phyloP scores from a whole-genome alignment of 441 rosid species.

The Euphorbia celastroides region DNA sequence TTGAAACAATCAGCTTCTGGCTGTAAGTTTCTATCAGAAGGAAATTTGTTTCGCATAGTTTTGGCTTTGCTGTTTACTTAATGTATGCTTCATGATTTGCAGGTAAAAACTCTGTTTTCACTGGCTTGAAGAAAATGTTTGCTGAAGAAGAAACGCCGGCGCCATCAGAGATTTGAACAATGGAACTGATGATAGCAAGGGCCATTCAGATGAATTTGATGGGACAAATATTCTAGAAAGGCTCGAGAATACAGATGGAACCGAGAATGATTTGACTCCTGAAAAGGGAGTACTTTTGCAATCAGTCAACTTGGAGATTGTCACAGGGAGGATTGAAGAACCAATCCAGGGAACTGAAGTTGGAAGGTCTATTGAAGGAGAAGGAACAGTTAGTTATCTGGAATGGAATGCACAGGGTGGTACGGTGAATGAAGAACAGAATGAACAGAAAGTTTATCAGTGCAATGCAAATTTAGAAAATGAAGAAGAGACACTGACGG shows the following conservation, averaged over 20 bases:
- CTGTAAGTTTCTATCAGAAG: not conserved
- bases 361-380: slow-evolving; percentile 12
- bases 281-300: slow-evolving; percentile 11
- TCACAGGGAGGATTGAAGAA: not conserved
- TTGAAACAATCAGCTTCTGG: no score
- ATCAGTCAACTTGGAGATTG: slow-evolving; percentile 4
- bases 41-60: no score
- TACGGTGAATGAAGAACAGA: not conserved
- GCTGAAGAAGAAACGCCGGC: slow-evolving; percentile 18
- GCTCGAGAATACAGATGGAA: slow-evolving; percentile 1
- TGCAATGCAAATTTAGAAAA: slow-evolving; percentile 15
- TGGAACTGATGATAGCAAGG: slow-evolving; percentile 14
- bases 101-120: slow-evolving; percentile 20
- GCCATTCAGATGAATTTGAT: slow-evolving; percentile 16
- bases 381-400: slow-evolving; percentile 5
- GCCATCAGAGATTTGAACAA: not conserved
- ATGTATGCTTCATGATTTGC: no score
- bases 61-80: no score
- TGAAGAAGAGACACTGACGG: not conserved
- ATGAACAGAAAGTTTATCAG: slow-evolving; percentile 6
- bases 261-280: slow-evolving; percentile 8
- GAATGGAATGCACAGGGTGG: slow-evolving; percentile 10
- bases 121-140: slow-evolving; percentile 15
- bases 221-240: slow-evolving; percentile 2
- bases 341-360: slow-evolving; percentile 12